Evolutionary conservation across 2,329 filamentous ascomycete species (phyloP).

Genomic region (Pseudopyrenochaeta lycopersici): DNA sequence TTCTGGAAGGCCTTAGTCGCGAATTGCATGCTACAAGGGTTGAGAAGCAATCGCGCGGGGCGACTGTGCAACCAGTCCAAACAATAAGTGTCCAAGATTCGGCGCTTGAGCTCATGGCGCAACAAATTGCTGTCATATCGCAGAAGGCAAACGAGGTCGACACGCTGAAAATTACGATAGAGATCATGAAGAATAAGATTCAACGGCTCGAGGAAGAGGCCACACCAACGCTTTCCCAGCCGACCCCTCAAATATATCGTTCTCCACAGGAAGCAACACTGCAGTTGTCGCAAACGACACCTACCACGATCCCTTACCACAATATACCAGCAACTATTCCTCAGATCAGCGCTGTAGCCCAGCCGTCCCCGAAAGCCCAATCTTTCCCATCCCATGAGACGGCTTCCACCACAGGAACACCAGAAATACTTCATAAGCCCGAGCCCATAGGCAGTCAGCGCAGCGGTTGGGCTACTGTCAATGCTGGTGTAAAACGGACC

Average conservation of each 20-base stretch:
- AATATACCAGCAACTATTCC: neutral
- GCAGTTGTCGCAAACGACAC: constrained; percentile 1
- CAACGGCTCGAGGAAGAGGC: constrained; percentile 48
- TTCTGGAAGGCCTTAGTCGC: constrained; percentile 47
- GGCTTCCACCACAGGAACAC: constrained; percentile 12
- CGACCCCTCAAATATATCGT: constrained; percentile 15
- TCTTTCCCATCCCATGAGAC: constrained; percentile 7
- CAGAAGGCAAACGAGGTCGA: constrained; percentile 58
- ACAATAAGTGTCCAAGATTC: constrained; percentile 39
- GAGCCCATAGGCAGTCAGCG: constrained; percentile 26
- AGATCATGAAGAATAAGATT: constrained; percentile 59
- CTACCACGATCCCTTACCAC: neutral
- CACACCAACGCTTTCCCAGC: constrained; percentile 9
- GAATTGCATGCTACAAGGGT: constrained; percentile 39
- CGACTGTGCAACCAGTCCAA: constrained; percentile 3
- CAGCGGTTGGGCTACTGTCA: constrained; percentile 56
- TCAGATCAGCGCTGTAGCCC: neutral
- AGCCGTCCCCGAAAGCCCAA: constrained; percentile 1
- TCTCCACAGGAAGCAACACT: constrained; percentile 9
- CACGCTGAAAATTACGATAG: constrained; percentile 56
- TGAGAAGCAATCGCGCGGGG: constrained; percentile 22
- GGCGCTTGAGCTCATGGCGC: constrained; percentile 56
- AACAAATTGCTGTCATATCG: constrained; percentile 51
- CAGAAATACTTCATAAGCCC: constrained; percentile 26
- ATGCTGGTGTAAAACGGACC: constrained; percentile 52